Percentiles rank a stretch among this genome's conserved stretches.
Conservation (phyloP, 495 filamentous ascomycete genomes). For the Neurospora tetrasperma region DNA sequence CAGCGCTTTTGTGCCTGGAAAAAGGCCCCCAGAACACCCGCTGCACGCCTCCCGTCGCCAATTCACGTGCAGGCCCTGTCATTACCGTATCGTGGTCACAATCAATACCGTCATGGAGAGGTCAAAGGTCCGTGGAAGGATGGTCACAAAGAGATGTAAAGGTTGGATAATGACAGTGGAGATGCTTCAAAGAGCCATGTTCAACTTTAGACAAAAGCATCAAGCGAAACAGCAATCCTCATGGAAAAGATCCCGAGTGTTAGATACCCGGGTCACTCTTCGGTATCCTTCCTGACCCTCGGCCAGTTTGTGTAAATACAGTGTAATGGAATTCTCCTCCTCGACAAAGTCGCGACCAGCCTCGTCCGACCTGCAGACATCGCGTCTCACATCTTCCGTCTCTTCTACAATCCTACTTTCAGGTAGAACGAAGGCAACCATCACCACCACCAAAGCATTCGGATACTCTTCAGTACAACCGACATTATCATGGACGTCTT, state of each 20-base stretch:
- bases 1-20: not conserved
- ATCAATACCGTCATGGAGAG: not conserved
- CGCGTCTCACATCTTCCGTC: not conserved
- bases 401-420: not conserved
- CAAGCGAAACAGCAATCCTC: too few relatives aligned
- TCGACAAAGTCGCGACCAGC: not conserved
- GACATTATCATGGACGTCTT: constrained; percentile 16
- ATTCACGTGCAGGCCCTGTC: constrained; percentile 17
- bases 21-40: not conserved
- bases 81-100: not conserved
- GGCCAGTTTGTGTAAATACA: not conserved
- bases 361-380: not conserved
- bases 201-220: too few relatives aligned
- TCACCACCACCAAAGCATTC: not conserved
- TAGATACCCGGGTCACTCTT: not conserved
- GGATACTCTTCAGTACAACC: not conserved
- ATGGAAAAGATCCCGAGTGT: not conserved
- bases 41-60: constrained; percentile 12
- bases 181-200: too few relatives aligned
- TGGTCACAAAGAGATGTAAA: not conserved
- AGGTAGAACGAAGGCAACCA: not conserved
- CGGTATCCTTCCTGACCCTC: not conserved
- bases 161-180: not conserved
- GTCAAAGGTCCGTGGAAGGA: not conserved
- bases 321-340: not conserved